Conservation (phyloP, 148 eudicot species). For the Vaccinium vitisidaea region DNA sequence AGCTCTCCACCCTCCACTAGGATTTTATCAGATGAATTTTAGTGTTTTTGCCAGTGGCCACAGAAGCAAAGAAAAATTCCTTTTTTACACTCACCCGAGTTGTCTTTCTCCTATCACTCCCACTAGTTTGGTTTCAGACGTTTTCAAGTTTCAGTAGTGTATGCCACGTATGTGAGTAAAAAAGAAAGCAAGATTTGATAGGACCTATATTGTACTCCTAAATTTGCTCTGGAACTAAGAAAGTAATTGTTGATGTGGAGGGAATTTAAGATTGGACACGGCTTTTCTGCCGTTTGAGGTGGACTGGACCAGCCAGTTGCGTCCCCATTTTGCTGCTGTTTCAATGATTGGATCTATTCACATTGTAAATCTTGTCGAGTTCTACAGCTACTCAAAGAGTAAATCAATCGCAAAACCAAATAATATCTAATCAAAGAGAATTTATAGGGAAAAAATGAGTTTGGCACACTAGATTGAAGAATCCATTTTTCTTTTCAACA, state of each 20-base stretch:
- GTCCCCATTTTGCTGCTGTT: no score
- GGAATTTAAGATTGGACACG: neutral
- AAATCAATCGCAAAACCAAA: no score
- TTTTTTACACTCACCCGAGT: neutral
- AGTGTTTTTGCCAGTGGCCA: neutral
- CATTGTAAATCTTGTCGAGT: no score
- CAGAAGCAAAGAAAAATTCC: neutral
- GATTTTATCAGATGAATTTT: neutral
- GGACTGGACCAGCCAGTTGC: no score
- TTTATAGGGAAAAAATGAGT: no score
- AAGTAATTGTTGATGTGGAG: neutral
- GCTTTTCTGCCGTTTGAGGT: no score
- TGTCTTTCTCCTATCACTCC: neutral
- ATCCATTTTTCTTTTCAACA: no score
- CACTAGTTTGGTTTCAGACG: neutral
- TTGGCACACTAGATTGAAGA: no score
- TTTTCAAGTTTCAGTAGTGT: neutral
- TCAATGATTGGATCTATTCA: no score
- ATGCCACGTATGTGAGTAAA: neutral
- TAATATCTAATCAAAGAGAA: no score
- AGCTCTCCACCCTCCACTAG: neutral
- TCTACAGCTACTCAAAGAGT: no score
- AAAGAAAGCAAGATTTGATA: neutral
- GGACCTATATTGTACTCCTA: neutral
- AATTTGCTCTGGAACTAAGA: neutral